Base-by-base conservation (phyloP, 192 early-diverging fungal species). In the Umbelopsis ramanniana region DNA sequence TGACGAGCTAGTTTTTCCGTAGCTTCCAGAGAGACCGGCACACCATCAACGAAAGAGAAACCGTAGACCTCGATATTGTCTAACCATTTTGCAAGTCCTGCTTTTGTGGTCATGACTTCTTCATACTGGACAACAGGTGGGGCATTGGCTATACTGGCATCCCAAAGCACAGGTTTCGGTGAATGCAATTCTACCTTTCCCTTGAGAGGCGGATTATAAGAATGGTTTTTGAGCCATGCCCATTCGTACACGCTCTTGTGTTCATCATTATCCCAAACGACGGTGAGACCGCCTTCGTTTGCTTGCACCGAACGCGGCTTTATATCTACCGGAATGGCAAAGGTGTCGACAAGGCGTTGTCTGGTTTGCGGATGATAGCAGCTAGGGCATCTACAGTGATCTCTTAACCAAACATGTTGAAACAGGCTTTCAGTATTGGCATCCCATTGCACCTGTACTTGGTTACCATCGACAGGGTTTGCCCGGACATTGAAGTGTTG, bases 321-420 rank as follows among this genome's bases (percentile, higher is more conserved):
- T 37, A 91, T 88, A 68, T 89, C 79, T 35, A 80, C 67, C n/a
- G 89, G 89, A 50, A 93, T 85, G 52, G 71, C 68, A 75, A 85
- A 88, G 1, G 94, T 94, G 72, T 92, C 83, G 15, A 93, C 70
- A 15, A 94, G 82, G 12, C 94, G 79, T 74, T 95, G 94, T 52
- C 90, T 92, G 0, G 94, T 94, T 17, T 88, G 74, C 6, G 83
- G 73, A 55, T 94, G 94, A 75, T 87, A 95, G 72, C 94, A 95
- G 40, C 86, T 52, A 3, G 85, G 79, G 63, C 94, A 95, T 26
- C 83, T 85, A 75, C 94, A 95, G 76, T 95, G 94, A 72, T 95
- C 93, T 10, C 94, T 80, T 45, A 95, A 84, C 94, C 94, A 95
- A 45, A 95, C 83, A 17, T 85, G 74, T 75, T 94, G 87, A 73